Conservation (phyloP, 2,329 filamentous ascomycete species). For the Ophiostoma ips region DNA sequence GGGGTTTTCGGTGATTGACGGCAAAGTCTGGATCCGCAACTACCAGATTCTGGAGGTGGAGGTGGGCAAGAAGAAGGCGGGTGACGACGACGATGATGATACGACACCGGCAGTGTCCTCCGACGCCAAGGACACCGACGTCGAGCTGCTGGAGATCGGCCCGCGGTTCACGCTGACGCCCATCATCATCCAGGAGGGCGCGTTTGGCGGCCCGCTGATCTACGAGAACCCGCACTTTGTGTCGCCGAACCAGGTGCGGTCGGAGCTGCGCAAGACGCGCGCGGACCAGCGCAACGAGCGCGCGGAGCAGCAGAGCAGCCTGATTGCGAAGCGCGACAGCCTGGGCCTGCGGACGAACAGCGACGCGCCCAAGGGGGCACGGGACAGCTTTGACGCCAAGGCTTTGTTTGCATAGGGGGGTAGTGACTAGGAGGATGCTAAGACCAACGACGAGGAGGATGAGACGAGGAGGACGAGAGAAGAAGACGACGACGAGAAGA, state of each 20-base stretch:
- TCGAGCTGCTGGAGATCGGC: slow-evolving; percentile 83
- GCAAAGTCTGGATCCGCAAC: slow-evolving; percentile 90
- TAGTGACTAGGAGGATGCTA: background rate
- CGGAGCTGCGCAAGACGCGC: slow-evolving; percentile 64
- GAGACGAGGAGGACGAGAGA: too few relatives aligned
- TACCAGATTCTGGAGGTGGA: slow-evolving; percentile 88
- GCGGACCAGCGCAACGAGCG: slow-evolving; percentile 65
- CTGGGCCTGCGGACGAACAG: slow-evolving; percentile 60
- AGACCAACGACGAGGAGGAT: too few relatives aligned
- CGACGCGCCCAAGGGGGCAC: slow-evolving; percentile 41
- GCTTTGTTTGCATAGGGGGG: slow-evolving; percentile 57
- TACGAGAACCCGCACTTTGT: slow-evolving; percentile 98
- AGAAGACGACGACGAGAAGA: too few relatives aligned
- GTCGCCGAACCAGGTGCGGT: slow-evolving; percentile 83
- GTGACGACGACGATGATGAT: slow-evolving; percentile 19
- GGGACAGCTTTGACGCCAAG: slow-evolving; percentile 61
- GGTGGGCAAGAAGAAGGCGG: slow-evolving; percentile 30
- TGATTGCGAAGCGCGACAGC: slow-evolving; percentile 58
- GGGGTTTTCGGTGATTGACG: slow-evolving; percentile 78
- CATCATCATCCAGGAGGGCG: slow-evolving; percentile 88
- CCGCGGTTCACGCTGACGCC: slow-evolving; percentile 87
- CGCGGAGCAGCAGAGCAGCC: slow-evolving; percentile 59
- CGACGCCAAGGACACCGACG: slow-evolving; percentile 46
- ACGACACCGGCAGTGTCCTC: slow-evolving; percentile 20
- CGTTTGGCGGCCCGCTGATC: slow-evolving; percentile 90